Base-by-base conservation (phyloP, 2,329 filamentous ascomycete species). In the Ceratocystis cubensis region DNA sequence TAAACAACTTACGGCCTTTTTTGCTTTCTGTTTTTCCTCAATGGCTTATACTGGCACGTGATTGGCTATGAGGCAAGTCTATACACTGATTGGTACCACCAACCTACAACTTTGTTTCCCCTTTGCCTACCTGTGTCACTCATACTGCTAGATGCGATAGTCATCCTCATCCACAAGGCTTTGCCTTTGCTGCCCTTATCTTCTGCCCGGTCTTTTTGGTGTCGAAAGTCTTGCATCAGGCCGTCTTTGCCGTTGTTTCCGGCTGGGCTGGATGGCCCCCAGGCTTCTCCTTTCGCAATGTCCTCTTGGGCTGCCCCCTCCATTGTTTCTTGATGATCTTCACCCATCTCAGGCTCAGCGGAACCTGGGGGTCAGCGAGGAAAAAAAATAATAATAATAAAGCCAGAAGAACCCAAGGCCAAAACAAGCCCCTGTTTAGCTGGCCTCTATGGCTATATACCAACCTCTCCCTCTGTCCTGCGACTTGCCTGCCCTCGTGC, bases 381-480 rank as follows among this genome's bases (percentile, higher is more conserved):
- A 10, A 17, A 8, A n/a, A 3, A 5, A 17, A n/a, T 7, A 33
- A 33, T 3, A 48, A 48, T n/a, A 20, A 50, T 25, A 25, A 50
- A 50, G 22, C 28, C 53, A 57, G 50, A 57, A 57, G 15, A 4
- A 7, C 53, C 53, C 53, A 57, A 57, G 53, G 28, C 53, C 25
- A 57, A 15, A 57, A 57, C 53, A 57, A 30, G 15, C 28, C 53
- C 53, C 53, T 57, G 53, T 2, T 50, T 41, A 13, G n/a, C n/a
- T 25, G 5, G n/a, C 50, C 17, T 57, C 15, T 30, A 17, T 13
- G 15, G n/a, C n/a, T 7, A 2, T 28, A 57, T 57, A 13, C 53
- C 53, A 57, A 17, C 53, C 53, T 57, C 53, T 57, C 53, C 53
- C 53, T 57, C 15, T 57, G 53, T 25, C 53, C 8, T 33, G 22